Base-by-base conservation (phyloP, 139 green algal genomes). In the Deuterostichococcus epilithicus region DNA sequence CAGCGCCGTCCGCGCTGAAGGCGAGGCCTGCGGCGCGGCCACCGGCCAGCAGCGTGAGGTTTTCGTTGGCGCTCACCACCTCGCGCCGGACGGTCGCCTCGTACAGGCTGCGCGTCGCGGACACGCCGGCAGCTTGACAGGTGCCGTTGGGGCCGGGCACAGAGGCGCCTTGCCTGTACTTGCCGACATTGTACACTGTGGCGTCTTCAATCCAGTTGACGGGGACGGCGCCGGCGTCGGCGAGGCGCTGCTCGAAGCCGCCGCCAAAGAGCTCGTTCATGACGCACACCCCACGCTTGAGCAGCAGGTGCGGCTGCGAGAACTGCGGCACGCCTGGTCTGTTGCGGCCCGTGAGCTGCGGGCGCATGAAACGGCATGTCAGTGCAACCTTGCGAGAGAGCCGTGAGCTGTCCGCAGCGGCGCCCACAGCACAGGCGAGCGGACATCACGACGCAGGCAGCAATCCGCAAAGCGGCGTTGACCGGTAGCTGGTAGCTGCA, bases 171-270 rank as follows among this genome's bases (percentile, higher is more conserved):
- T 75, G 13, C 26, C 38, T 66, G 39, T 75, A 75, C 5, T 10
- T 6, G 8, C 39, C 39, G 23, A 75, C 66, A 39, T 75, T 45
- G 32, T 39, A 75, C 70, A 25, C 39, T 5, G 26, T 35, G 26
- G 8, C 36, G 33, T 75, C 70, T 28, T 37, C 32, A 8, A 75
- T 28, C 70, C 70, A 75, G 70, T 75, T 45, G n/a, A 75, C 28
- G 38, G 26, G 25, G 28, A 42, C 28, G 39, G 26, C 70, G 39
- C 70, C 70, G 28, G 70, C 70, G 4, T 35, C 38, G 28, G 36
- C 5, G 37, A 75, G 39, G 33, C 8, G 20, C 28, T 75, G 37
- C 39, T 38, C n/a, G 39, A 75, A 75, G 70, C 36, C 39, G 37
- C 15, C 20, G 39, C 52, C 52, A 39, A 75, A 45, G 28, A 37